Base-by-base conservation (phyloP, 305 asterid species). In the Salvia sclarea region DNA sequence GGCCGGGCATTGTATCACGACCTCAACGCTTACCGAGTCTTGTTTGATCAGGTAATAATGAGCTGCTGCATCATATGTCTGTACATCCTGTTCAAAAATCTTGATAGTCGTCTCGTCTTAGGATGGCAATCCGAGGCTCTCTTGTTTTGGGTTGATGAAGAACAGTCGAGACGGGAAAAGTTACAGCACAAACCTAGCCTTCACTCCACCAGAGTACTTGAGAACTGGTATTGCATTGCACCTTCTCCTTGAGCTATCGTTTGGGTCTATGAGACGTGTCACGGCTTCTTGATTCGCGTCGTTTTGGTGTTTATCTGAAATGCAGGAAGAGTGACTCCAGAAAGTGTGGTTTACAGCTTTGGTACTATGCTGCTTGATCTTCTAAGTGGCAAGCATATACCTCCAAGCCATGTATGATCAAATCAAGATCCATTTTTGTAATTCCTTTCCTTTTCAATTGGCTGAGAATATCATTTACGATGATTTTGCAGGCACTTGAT, bases 351-450 rank as follows among this genome's bases (percentile, higher is more conserved):
- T 68, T 91, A 86, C 83, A 91, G 97, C 81, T 91, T 91, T 44
- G 97, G 97, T 24, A 91, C 97, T 14, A 87, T 91, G 89, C 77
- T 91, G 82, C 87, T 91, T 0, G 96, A 91, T 82, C 93, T 91
- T 80, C 81, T 88, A 55, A 91, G 97, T 60, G 97, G 94, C 74
- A 88, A 90, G 69, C 97, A 90, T 68, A 90, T 90, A 71, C 97
- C 97, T 74, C 97, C 95, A 44, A 90, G 91, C 81, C 97, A 90
- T 81, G 97, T 90, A 82, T 70, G 82, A 18, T 45, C n/a, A 38
- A 22, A 50, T 11, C 14, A 4, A 9, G 8, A 16, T 3, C 9
- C 31, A 21, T 10, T 3, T 10, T 21, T 49, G 6, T 49, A 16
- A 13, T 5, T 13, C 9, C n/a, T 21, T 11, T 22, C 33, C 3